These are phyloP conservation scores for Euclidium syriacum DNA, from an alignment of 345 rosid species.

Conservation along the genomic window DNA sequence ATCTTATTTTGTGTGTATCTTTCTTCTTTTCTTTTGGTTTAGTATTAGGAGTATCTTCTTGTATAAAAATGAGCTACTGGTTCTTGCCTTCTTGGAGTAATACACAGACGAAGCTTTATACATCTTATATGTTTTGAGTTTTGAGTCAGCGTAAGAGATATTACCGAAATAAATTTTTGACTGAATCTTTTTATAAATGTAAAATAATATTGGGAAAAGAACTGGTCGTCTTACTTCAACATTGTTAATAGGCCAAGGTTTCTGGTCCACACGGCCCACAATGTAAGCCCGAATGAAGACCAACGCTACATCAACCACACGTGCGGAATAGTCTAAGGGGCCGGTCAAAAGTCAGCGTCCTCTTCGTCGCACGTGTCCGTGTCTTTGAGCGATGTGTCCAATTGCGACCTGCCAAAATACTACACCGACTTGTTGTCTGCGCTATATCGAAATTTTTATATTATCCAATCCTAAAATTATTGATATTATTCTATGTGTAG, in stretches of 20 bases:
- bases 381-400: not conserved
- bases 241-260: not conserved
- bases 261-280: not conserved
- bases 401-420: not conserved
- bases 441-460: not conserved
- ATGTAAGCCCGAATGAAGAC: not conserved
- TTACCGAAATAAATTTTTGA: no score
- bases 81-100: no score
- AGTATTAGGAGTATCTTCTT: no score
- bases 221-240: not conserved
- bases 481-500: no score
- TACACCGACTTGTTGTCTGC: conserved; percentile 14
- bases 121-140: no score
- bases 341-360: not conserved
- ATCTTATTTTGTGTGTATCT: no score
- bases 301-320: not conserved
- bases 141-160: no score
- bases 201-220: no score
- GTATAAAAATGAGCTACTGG: no score
- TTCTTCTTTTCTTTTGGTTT: no score
- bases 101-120: no score
- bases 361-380: not conserved
- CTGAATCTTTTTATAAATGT: no score
- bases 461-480: not conserved
- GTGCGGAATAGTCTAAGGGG: not conserved